Evolutionary conservation across 2,329 filamentous ascomycete genomes (phyloP).

Genomic region (Penicillium sp.): DNA sequence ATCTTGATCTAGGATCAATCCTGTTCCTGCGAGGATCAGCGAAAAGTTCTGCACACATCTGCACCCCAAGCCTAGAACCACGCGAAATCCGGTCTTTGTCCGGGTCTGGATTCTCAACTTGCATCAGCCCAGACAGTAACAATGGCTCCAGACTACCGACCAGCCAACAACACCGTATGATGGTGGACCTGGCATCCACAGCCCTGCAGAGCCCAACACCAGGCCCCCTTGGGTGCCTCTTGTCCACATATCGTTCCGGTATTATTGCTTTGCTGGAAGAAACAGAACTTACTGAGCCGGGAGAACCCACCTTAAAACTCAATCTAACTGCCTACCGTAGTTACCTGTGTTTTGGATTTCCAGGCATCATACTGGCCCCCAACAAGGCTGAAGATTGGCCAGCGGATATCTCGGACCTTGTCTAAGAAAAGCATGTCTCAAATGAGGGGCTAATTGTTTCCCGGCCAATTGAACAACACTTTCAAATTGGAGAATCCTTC

Average conservation of each 20-base stretch:
- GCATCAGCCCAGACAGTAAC: slow-evolving; percentile 4
- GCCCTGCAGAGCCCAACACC: slow-evolving; percentile 1
- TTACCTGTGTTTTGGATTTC: slow-evolving; percentile 2
- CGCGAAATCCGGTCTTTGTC: neutral
- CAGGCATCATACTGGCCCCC: slow-evolving; percentile 1
- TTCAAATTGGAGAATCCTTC: neutral
- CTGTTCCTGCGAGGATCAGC: neutral
- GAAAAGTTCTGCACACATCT: neutral
- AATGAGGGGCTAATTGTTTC: slow-evolving; percentile 6
- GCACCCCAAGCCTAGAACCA: slow-evolving; percentile 3
- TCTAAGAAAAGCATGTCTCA: slow-evolving; percentile 2
- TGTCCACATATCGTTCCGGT: neutral
- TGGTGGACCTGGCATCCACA: slow-evolving; percentile 5
- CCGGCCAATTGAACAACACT: neutral
- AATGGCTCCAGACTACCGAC: neutral
- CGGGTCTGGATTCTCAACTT: slow-evolving; percentile 5
- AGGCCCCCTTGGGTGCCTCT: neutral
- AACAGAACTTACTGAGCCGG: neutral
- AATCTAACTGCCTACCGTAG: slow-evolving; percentile 1
- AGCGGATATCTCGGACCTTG: slow-evolving; percentile 15
- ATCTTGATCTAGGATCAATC: neutral
- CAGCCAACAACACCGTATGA: slow-evolving; percentile 2
- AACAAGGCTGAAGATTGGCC: slow-evolving; percentile 13
- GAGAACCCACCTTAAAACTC: slow-evolving; percentile 8
- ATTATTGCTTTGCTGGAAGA: neutral